Evolutionary conservation across 345 rosid species (phyloP).

Genomic region (Excoecaria agallocha): DNA sequence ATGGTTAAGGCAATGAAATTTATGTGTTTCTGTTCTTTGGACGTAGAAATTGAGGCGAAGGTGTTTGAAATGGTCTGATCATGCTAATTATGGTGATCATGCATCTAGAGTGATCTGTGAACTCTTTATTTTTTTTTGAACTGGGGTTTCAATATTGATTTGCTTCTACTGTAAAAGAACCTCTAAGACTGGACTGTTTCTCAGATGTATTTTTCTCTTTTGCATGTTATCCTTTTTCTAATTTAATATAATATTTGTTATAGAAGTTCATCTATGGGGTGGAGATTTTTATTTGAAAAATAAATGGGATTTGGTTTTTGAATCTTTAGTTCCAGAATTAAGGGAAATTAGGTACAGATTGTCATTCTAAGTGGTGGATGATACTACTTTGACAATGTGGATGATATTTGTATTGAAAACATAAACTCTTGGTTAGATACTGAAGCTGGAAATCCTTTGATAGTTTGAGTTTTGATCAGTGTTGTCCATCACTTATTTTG

Average conservation of each 20-base stretch:
- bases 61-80: slow-evolving; percentile 20
- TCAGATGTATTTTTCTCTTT: neutral
- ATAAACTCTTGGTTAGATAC: neutral
- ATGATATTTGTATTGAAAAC: neutral
- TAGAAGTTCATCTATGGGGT: neutral
- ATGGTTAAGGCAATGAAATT: slow-evolving; percentile 14
- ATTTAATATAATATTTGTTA: neutral
- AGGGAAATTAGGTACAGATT: neutral
- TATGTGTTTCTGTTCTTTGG: neutral
- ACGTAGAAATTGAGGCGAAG: slow-evolving; percentile 22
- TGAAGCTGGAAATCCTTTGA: neutral
- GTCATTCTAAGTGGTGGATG: neutral
- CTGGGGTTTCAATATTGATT: slow-evolving; percentile 10
- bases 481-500: neutral
- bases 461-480: neutral
- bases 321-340: neutral
- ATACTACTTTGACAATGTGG: neutral
- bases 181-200: slow-evolving; percentile 3
- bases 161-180: slow-evolving; percentile 13
- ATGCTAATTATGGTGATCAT: slow-evolving; percentile 15
- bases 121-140: slow-evolving; percentile 11
- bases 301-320: neutral
- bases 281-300: neutral
- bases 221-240: neutral
- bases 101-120: slow-evolving; percentile 7